phyloP scores from a whole-genome alignment of 768 basidiomycete genomes.

The Asterophora lycoperdoides region DNA sequence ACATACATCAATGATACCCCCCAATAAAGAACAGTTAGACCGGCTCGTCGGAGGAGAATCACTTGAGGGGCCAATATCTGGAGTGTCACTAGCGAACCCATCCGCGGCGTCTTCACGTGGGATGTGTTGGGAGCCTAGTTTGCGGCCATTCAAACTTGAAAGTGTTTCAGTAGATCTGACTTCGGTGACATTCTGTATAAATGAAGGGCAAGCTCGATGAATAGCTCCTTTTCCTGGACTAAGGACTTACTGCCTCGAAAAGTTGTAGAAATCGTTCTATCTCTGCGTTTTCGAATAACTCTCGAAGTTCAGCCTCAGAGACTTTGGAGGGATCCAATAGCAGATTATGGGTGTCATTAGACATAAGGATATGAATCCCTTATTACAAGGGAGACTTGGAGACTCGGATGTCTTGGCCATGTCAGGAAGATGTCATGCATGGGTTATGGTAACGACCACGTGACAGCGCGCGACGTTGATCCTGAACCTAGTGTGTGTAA shows the following conservation, averaged over 20 bases:
- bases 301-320: conserved; percentile 50
- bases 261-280: conserved; percentile 54
- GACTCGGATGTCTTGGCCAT: too few relatives aligned
- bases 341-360: background rate
- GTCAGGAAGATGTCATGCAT: too few relatives aligned
- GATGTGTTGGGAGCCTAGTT: background rate
- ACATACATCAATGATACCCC: conserved; percentile 26
- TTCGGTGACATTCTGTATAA: conserved; percentile 54
- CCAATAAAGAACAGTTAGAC: conserved; percentile 13
- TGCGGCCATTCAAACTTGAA: background rate
- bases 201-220: background rate
- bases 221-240: conserved; percentile 18
- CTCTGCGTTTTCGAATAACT: conserved; percentile 61
- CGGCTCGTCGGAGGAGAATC: background rate
- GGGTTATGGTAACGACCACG: too few relatives aligned
- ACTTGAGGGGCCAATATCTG: background rate
- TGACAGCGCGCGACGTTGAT: conserved; percentile 7
- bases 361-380: background rate
- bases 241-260: conserved; percentile 56
- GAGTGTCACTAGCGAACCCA: background rate
- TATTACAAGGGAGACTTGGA: too few relatives aligned
- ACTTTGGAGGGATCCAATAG: conserved; percentile 19
- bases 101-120: background rate
- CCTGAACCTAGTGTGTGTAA: background rate
- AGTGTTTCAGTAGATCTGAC: conserved; percentile 32